A percentile compares a stretch with the other conserved stretches of the same genome.
Evolutionary conservation across 371 early-diverging fungal genomes (phyloP).

Genomic region (Apophysomyces variabilis): DNA sequence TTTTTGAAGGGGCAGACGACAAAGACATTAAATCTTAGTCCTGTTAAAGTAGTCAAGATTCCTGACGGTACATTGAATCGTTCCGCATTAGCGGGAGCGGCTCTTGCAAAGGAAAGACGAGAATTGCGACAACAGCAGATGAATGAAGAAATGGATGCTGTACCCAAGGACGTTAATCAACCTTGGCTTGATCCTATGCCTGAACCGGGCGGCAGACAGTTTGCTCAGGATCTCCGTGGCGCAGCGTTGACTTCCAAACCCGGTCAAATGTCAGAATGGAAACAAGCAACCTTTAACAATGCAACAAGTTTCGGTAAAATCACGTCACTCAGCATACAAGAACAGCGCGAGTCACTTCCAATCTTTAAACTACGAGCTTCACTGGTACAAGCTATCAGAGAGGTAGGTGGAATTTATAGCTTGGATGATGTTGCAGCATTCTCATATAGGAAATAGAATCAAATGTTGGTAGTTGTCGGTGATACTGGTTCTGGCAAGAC

Average conservation of each 20-base stretch:
- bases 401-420: conserved; percentile 35
- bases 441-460: conserved; percentile 56
- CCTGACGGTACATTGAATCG: conserved; percentile 97
- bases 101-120: conserved; percentile 92
- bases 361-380: conserved; percentile 82
- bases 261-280: conserved; percentile 92
- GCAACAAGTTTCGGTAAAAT: conserved; percentile 92
- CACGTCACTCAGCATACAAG: conserved; percentile 86
- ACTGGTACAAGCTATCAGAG: conserved; percentile 82
- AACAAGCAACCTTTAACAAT: conserved; percentile 83
- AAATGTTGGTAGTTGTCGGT: conserved; percentile 92
- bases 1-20: conserved; percentile 94
- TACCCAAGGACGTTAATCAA: conserved; percentile 85
- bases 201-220: conserved; percentile 81
- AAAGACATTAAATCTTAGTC: conserved; percentile 84
- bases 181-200: conserved; percentile 98
- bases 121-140: conserved; percentile 88
- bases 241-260: conserved; percentile 60
- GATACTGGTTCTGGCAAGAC: conserved; percentile 99
- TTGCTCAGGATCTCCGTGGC: conserved; percentile 88
- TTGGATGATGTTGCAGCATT: not conserved
- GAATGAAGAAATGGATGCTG: conserved; percentile 87
- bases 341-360: conserved; percentile 92
- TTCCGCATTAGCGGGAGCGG: conserved; percentile 91
- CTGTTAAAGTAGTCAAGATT: conserved; percentile 96